Base-by-base conservation (phyloP, 768 basidiomycete genomes). In the Sutorius australiensis region DNA sequence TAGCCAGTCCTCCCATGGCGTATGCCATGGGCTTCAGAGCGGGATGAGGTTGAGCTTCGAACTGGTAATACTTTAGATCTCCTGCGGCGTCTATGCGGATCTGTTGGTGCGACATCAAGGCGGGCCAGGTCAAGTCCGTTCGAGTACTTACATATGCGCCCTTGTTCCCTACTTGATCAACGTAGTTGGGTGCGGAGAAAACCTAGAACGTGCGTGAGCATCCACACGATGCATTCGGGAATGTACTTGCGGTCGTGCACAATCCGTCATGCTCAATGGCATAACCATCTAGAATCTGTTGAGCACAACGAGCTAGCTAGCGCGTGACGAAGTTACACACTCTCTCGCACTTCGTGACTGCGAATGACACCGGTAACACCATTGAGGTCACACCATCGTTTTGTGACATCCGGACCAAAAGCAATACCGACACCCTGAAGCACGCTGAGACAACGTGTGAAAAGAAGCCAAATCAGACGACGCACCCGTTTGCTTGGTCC, bases 341-440 rank as follows among this genome's bases (percentile, higher is more conserved):
- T 83, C 78, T 93, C 90, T 54, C 97, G 84, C 49, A 98, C 95
- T 80, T 99, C 97, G 67, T 99, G 97, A 60, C 90, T 93, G 45
- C 97, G 88, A 57, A 98, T 87, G 51, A 99, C 78, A 6, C 91
- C 92, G 21, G 92, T 85, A 43, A 98, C 81, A 14, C 84, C 80
- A 67, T 97, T 97, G 27, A 87, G 75, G 34, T 83, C 80, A 66
- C 95, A 97, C 93, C 94, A 98, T 51, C 81, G 73, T 64, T 79
- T 82, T 2, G 94, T 97, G 16, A 98, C 89, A 65, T 95, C 94
- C 0, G 95, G 95, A 14, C 97, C 97, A 69, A 99, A 99, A 5
- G 87, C 83, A 56, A 97, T 86, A 19, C 97, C 97, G 54, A 98
- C 94, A 47, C 97, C 97, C 89, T 92, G 51, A 55, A 46, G 47